phyloP scores from a whole-genome alignment of 2,329 filamentous ascomycete genomes.

The Penicillium capsulatum region DNA sequence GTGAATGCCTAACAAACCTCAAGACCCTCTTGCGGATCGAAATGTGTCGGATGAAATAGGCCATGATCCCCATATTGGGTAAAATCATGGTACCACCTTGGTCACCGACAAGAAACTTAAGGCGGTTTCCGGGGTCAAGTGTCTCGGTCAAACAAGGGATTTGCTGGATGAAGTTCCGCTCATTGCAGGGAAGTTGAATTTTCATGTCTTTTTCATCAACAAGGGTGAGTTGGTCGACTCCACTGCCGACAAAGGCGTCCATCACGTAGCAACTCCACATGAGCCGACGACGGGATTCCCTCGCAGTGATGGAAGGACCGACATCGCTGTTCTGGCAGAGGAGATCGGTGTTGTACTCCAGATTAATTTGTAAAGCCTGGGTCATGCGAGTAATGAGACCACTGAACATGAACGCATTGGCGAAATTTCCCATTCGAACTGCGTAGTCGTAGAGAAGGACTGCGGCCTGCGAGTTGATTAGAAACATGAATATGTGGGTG shows the following conservation, averaged over 20 bases:
- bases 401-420: conserved; percentile 32
- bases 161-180: conserved; percentile 29
- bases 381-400: conserved; percentile 29
- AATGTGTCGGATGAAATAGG: conserved; percentile 21
- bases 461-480: conserved; percentile 10
- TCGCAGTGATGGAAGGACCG: conserved; percentile 19
- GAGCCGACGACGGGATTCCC: conserved; percentile 28
- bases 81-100: conserved; percentile 8
- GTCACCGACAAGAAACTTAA: conserved; percentile 14
- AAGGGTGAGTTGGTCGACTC: conserved; percentile 30
- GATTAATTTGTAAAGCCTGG: conserved; percentile 31
- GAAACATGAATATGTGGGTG: no score
- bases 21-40: conserved; percentile 20
- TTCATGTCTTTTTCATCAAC: conserved; percentile 29
- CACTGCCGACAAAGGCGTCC: conserved; percentile 29
- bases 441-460: conserved; percentile 32
- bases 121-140: conserved; percentile 16
- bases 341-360: conserved; percentile 31
- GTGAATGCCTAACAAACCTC: conserved; percentile 6
- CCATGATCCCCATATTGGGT: conserved; percentile 23
- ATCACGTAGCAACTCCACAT: conserved; percentile 33
- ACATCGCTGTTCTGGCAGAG: conserved; percentile 21
- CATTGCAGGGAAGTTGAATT: conserved; percentile 31
- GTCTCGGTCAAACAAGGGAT: conserved; percentile 29
- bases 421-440: conserved; percentile 29